These are phyloP conservation scores for Alternaria gansuensis DNA, from an alignment of 2,329 filamentous ascomycete species.

Conservation along the genomic window DNA sequence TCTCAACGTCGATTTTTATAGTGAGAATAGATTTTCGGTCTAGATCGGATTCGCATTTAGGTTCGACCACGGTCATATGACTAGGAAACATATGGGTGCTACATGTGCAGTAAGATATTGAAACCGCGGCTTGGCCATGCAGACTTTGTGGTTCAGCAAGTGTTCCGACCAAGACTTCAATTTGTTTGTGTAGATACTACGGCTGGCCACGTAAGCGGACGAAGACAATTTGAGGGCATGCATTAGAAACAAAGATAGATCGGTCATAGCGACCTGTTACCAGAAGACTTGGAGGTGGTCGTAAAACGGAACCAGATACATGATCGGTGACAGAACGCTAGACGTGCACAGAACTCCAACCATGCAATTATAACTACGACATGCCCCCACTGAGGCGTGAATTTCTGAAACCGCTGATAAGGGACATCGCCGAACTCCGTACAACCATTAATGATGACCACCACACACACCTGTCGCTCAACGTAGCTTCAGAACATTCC, in stretches of 20 bases:
- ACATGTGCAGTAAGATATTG: neutral
- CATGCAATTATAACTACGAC: conserved; percentile 17
- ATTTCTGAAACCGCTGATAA: conserved; percentile 19
- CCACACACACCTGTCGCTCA: conserved; percentile 3
- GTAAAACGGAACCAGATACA: conserved; percentile 1
- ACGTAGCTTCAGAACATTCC: neutral
- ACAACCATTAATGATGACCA: conserved; percentile 4
- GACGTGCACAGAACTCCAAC: conserved; percentile 20
- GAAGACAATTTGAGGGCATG: neutral
- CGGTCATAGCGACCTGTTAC: neutral
- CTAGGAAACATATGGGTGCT: neutral
- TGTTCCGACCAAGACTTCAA: conserved; percentile 1
- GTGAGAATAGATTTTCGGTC: conserved; percentile 7
- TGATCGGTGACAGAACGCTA: conserved; percentile 11
- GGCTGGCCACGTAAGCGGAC: neutral
- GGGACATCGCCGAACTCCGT: conserved; percentile 5
- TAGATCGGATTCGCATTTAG: conserved; percentile 1
- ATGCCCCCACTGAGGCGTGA: conserved; percentile 10
- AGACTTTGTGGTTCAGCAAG: conserved; percentile 2
- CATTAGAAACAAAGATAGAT: conserved; percentile 3
- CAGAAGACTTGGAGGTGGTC: neutral
- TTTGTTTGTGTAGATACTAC: neutral
- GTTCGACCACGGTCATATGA: conserved; percentile 4
- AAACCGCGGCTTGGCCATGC: conserved; percentile 1
- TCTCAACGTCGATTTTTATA: conserved; percentile 22